Evolutionary conservation across 2,329 filamentous ascomycete species (phyloP).

Genomic region (Aureobasidium subglaciale): DNA sequence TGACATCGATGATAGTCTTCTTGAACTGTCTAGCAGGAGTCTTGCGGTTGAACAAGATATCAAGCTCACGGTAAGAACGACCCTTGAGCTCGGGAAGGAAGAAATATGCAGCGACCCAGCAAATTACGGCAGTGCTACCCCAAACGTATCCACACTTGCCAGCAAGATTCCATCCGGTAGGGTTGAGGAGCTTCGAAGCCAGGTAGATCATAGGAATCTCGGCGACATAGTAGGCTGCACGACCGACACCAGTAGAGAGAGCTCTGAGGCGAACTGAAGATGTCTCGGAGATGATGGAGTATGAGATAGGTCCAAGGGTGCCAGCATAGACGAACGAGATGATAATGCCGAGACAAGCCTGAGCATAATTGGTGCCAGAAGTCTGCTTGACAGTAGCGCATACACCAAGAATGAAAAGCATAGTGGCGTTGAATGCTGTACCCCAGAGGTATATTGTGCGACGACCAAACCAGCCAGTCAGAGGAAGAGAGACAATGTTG

Average conservation of each 20-base stretch:
- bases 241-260: conserved; percentile 57
- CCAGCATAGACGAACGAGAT: conserved; percentile 59
- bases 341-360: conserved; percentile 57
- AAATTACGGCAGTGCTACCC: conserved; percentile 37
- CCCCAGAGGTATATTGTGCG: conserved; percentile 60
- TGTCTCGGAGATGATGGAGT: conserved; percentile 61
- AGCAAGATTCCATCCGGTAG: conserved; percentile 28
- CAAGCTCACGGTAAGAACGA: conserved; percentile 40
- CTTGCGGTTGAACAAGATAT: conserved; percentile 40
- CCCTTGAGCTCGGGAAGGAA: conserved; percentile 40
- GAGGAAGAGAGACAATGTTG: conserved; percentile 60
- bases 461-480: conserved; percentile 57
- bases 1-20: conserved; percentile 36
- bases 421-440: conserved; percentile 45
- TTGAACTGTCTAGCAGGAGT: conserved; percentile 39
- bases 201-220: conserved; percentile 63
- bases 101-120: conserved; percentile 37
- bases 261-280: conserved; percentile 57
- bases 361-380: conserved; percentile 43
- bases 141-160: conserved; percentile 45
- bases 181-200: conserved; percentile 54
- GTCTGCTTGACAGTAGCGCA: conserved; percentile 44
- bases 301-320: conserved; percentile 57
- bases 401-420: conserved; percentile 54
- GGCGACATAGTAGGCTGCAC: conserved; percentile 55